These are phyloP conservation scores for Pseudogymnoascus sp. DNA, from an alignment of 2,329 filamentous ascomycete genomes.

Conservation along the genomic window DNA sequence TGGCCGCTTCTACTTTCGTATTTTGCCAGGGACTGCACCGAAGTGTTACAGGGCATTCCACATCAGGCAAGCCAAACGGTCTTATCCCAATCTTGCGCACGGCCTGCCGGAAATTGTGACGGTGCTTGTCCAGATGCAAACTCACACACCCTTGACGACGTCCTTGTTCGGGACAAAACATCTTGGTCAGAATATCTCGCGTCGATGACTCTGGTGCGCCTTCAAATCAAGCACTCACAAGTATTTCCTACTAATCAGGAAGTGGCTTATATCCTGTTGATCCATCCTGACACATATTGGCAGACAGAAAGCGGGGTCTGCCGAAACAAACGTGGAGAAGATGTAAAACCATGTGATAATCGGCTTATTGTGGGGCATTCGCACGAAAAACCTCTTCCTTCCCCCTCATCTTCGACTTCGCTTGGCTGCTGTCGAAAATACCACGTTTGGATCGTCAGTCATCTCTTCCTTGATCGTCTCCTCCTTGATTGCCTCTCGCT, in stretches of 20 bases:
- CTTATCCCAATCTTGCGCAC: constrained; percentile 4
- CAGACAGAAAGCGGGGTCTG: background rate
- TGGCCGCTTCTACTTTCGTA: background rate
- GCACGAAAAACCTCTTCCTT: background rate
- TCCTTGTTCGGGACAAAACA: constrained; percentile 4
- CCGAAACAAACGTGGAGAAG: constrained; percentile 4
- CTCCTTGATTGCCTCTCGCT: constrained; percentile 16
- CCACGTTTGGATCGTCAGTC: constrained; percentile 3
- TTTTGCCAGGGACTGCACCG: background rate
- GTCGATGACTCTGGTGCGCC: background rate
- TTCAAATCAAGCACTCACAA: constrained; percentile 9
- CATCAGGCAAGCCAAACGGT: background rate
- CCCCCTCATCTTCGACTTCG: background rate
- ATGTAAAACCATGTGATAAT: constrained; percentile 4
- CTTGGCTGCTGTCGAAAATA: background rate
- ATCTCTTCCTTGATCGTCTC: constrained; percentile 11
- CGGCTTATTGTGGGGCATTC: background rate
- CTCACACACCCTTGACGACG: background rate
- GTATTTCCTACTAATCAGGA: background rate
- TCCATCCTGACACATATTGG: constrained; percentile 3
- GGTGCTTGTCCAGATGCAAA: background rate
- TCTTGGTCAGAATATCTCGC: background rate
- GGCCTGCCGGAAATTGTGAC: constrained; percentile 6
- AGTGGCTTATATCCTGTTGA: background rate
- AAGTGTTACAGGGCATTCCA: background rate